phyloP scores from a whole-genome alignment of 345 rosid genomes.

The Alliaria petiolata region DNA sequence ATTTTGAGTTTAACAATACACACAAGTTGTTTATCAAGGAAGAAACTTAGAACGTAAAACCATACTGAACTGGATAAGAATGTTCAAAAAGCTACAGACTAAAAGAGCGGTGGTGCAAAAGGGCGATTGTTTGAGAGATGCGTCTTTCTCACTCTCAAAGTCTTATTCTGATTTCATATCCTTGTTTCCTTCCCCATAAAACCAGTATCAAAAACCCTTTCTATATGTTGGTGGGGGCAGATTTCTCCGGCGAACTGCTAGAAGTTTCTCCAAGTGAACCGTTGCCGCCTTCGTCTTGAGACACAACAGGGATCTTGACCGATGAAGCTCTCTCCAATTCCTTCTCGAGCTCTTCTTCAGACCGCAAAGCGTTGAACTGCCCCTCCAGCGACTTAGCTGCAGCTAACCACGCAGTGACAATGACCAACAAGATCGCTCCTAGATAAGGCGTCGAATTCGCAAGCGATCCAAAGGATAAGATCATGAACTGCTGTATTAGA shows the following conservation, averaged over 20 bases:
- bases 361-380: constrained; percentile 70
- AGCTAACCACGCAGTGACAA: constrained; percentile 78
- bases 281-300: constrained; percentile 47
- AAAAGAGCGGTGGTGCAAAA: background rate
- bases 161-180: constrained; percentile 10
- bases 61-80: background rate
- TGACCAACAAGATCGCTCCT: constrained; percentile 67
- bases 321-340: constrained; percentile 79
- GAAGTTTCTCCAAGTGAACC: constrained; percentile 32
- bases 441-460: constrained; percentile 95
- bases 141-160: constrained; percentile 4
- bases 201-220: background rate
- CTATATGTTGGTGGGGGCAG: constrained; percentile 26
- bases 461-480: constrained; percentile 84
- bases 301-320: constrained; percentile 64
- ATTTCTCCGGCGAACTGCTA: constrained; percentile 19
- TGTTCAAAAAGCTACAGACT: constrained; percentile 4
- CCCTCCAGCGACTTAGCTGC: constrained; percentile 86
- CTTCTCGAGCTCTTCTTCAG: constrained; percentile 92
- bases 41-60: background rate
- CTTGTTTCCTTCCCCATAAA: background rate
- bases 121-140: constrained; percentile 13
- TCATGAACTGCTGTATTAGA: constrained; percentile 95
- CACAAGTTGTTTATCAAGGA: background rate
- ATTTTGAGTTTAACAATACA: background rate